A percentile compares a stretch with the other conserved stretches of the same genome.
These are phyloP conservation scores for Populus hybrid DNA, from an alignment of 441 rosid species.

Conservation along the genomic window DNA sequence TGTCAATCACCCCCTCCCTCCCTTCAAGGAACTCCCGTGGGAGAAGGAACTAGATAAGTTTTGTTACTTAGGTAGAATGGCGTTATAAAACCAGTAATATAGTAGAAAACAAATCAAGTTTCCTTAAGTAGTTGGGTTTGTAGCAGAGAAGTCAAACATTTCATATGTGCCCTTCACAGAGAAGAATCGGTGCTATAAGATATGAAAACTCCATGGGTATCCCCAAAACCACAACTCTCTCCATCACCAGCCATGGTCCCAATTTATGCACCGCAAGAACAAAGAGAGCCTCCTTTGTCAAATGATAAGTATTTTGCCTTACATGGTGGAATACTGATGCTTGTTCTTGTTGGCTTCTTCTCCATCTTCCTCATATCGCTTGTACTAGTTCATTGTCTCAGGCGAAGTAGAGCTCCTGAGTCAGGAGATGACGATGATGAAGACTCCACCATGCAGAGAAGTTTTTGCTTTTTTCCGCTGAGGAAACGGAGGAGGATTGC, in stretches of 20 bases:
- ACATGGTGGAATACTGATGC: conserved; percentile 47
- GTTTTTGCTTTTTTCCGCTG: neutral
- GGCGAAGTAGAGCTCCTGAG: conserved; percentile 12
- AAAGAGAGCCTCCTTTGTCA: conserved; percentile 27
- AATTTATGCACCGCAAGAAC: conserved; percentile 10
- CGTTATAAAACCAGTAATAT: neutral
- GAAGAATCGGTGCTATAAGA: neutral
- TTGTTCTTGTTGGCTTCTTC: conserved; percentile 32
- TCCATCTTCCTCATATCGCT: conserved; percentile 38
- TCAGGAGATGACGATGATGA: neutral
- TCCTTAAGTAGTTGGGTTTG: neutral
- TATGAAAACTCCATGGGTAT: neutral
- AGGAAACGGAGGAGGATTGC: neutral
- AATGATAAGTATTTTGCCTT: conserved; percentile 44
- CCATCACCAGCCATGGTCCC: conserved; percentile 24
- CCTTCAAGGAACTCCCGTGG: too few species aligned
- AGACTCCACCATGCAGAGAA: neutral
- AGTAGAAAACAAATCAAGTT: neutral
- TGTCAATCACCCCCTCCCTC: too few species aligned
- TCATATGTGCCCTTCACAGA: neutral
- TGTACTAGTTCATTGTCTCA: conserved; percentile 36
- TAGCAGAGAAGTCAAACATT: neutral
- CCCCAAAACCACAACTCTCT: neutral
- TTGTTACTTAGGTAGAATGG: neutral
- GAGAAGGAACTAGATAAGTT: neutral